Evolutionary conservation across 2,329 filamentous ascomycete species (phyloP).

Genomic region (Curvularia lunata): DNA sequence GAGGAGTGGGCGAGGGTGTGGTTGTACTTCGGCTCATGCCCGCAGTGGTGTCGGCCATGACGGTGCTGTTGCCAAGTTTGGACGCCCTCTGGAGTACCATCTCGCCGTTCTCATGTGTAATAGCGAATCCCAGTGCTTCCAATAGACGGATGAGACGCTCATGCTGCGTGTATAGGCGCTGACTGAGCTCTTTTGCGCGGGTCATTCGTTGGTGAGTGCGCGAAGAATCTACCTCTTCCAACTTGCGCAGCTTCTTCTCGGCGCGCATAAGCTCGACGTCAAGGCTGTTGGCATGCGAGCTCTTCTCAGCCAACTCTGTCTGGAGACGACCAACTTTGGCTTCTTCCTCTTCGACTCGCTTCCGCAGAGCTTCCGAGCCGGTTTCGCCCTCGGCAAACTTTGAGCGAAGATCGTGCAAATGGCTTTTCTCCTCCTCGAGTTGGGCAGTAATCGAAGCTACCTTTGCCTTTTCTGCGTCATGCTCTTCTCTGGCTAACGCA

Average conservation of each 20-base stretch:
- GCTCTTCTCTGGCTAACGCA: conserved; percentile 49
- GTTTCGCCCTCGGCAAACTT: conserved; percentile 84
- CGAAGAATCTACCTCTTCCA: conserved; percentile 54
- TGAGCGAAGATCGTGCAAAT: conserved; percentile 70
- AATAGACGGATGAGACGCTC: conserved; percentile 82
- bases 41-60: conserved; percentile 49
- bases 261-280: conserved; percentile 76
- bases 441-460: conserved; percentile 56
- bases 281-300: conserved; percentile 75
- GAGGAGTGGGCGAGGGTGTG: conserved; percentile 60
- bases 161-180: conserved; percentile 81
- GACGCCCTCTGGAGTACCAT: conserved; percentile 78
- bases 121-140: conserved; percentile 83
- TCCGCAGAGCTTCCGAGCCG: conserved; percentile 78
- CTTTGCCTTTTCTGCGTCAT: conserved; percentile 57
- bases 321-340: conserved; percentile 69
- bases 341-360: conserved; percentile 78
- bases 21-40: conserved; percentile 58
- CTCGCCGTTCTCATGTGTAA: conserved; percentile 73
- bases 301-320: conserved; percentile 74
- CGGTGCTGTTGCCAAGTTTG: conserved; percentile 59
- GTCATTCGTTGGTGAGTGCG: conserved; percentile 73
- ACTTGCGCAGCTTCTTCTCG: conserved; percentile 67
- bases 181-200: conserved; percentile 82
- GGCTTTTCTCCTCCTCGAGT: conserved; percentile 69